Evolutionary conservation across 345 rosid genomes (phyloP), one percentile per base, ranked within the genome.

Genomic region (Gynandropsis gynandra): DNA sequence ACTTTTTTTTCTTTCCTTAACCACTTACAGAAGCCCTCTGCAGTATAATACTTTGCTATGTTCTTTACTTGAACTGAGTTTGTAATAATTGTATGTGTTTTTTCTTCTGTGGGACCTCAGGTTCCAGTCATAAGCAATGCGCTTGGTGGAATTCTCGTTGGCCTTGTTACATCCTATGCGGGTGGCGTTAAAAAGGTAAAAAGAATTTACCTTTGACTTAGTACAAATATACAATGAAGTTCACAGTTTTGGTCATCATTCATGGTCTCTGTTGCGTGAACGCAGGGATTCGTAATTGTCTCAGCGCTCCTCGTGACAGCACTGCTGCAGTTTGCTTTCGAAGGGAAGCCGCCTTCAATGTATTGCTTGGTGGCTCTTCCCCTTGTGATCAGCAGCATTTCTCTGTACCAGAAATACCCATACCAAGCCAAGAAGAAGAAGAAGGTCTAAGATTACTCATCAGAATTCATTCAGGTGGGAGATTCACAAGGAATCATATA

Each of bases 121-220:
- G 74, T 92, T 59, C 97, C 97, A 9, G 82, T 92, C 50, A 44
- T 81, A 54, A 59, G 68, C 48, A 92, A 92, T 74, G 83, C 98
- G 2, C 76, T 92, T 27, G 95, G 97, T 35, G 98, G 98, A 33
- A 92, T 92, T 61, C 97, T 92, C 35, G 98, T 92, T 54, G 98
- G 98, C 50, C 76, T 92, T 15, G 82, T 92, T 33, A 92, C 98
- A 56, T 87, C 88, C 77, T 66, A 76, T 47, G 98, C 97, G 5
- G 97, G 98, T 66, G 98, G 98, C 29, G 95, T 92, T 58, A 78
- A 89, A 72, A 92, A 92, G 98, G 98, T 80, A 76, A 18, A 1
- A 38, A 21, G 0, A 6, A 24, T 24, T 24, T 5, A 2, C 5
- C 29, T 2, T 2, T 24, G 29, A 24, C 5, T 2, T 24, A 24